phyloP scores from a whole-genome alignment of 176 grass and related monocot species.

The Oryza brachyantha region DNA sequence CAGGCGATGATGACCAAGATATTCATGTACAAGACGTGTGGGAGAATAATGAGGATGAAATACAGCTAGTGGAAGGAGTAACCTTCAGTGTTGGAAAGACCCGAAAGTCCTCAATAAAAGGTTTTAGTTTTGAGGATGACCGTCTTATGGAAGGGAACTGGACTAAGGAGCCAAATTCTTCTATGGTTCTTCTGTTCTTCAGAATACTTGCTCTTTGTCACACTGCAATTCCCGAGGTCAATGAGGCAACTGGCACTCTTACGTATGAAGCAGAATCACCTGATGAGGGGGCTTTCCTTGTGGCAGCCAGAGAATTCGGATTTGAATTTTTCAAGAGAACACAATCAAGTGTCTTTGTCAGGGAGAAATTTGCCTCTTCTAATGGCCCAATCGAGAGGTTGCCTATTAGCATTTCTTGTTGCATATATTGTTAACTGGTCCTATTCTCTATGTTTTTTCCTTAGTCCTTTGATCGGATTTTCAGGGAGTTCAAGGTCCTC shows the following conservation, averaged over 20 bases:
- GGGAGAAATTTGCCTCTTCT: constrained; percentile 70
- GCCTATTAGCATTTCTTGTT: constrained; percentile 27
- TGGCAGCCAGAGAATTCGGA: constrained; percentile 95
- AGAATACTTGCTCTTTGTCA: constrained; percentile 91
- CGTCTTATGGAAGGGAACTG: constrained; percentile 87
- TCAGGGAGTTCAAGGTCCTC: constrained; percentile 97
- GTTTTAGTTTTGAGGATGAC: constrained; percentile 90
- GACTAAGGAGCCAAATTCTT: constrained; percentile 69
- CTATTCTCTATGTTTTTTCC: constrained; percentile 10
- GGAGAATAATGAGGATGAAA: constrained; percentile 62
- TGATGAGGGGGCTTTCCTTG: constrained; percentile 92
- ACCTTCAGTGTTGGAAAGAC: constrained; percentile 45
- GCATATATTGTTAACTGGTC: neutral
- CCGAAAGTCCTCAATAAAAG: constrained; percentile 67
- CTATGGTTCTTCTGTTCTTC: constrained; percentile 73
- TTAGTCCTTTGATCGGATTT: constrained; percentile 32
- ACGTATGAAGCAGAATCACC: constrained; percentile 98
- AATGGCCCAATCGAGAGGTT: constrained; percentile 68
- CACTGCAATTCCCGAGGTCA: constrained; percentile 82
- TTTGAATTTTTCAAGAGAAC: constrained; percentile 96
- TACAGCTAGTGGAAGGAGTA: constrained; percentile 56
- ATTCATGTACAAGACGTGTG: constrained; percentile 44
- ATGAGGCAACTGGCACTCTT: constrained; percentile 71
- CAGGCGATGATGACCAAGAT: constrained; percentile 44
- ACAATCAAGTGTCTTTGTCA: constrained; percentile 72